Conservation (phyloP, 805 yeast genomes). For the Metschnikowia sp. region DNA sequence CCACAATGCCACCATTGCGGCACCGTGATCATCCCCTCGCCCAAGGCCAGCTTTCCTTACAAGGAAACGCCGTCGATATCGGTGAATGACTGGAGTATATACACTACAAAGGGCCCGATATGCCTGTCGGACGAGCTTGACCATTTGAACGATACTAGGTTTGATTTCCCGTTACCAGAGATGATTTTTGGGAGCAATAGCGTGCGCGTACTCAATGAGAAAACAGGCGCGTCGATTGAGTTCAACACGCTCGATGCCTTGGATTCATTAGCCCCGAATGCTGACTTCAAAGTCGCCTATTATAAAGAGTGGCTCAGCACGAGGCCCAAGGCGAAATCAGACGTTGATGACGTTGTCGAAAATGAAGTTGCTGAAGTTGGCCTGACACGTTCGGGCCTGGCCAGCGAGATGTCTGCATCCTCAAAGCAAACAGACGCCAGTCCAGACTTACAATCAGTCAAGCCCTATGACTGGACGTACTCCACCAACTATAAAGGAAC, state of each 20-base stretch:
- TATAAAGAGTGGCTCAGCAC: constrained; percentile 74
- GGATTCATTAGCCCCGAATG: constrained; percentile 33
- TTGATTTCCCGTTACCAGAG: constrained; percentile 87
- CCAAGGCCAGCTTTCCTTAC: constrained; percentile 60
- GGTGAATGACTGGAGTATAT: constrained; percentile 72
- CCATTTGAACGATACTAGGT: constrained; percentile 49
- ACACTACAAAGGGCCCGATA: constrained; percentile 72
- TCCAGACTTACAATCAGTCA: constrained; percentile 51
- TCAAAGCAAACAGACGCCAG: not conserved
- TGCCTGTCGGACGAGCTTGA: constrained; percentile 73
- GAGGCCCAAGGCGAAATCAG: constrained; percentile 20
- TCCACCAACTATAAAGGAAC: constrained; percentile 77
- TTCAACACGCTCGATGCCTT: constrained; percentile 79
- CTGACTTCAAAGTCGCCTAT: constrained; percentile 64
- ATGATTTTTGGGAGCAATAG: constrained; percentile 92
- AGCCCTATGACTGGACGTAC: constrained; percentile 97
- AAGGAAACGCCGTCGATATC: constrained; percentile 67
- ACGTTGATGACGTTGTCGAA: not conserved
- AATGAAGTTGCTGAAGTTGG: no score
- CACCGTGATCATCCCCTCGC: constrained; percentile 72
- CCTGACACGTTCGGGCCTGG: no score
- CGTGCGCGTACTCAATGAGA: constrained; percentile 48
- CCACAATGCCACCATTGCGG: constrained; percentile 66
- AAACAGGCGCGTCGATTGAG: constrained; percentile 43
- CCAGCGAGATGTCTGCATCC: not conserved